Conservation (phyloP, 768 basidiomycete genomes). For the Auriscalpium vulgare region DNA sequence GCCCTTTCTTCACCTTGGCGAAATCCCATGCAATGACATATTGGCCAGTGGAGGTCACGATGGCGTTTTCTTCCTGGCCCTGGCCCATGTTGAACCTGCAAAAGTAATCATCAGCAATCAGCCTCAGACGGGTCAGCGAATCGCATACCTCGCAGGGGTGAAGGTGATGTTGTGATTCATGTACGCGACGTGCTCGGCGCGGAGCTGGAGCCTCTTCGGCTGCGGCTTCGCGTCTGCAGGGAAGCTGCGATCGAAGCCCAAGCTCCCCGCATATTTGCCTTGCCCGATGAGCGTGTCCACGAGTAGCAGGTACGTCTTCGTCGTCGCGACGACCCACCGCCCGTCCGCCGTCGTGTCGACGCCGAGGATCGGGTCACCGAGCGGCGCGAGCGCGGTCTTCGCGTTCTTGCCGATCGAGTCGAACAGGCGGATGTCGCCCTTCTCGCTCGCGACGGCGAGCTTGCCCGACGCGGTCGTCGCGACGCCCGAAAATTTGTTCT, state of each 20-base stretch:
- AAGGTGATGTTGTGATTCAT: constrained; percentile 86
- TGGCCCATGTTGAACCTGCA: constrained; percentile 87
- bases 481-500: constrained; percentile 92
- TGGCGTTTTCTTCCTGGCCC: constrained; percentile 86
- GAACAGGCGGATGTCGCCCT: constrained; percentile 93
- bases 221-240: constrained; percentile 91
- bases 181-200: constrained; percentile 87
- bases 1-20: constrained; percentile 87
- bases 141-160: constrained; percentile 79
- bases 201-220: constrained; percentile 80
- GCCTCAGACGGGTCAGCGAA: background rate
- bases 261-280: constrained; percentile 70
- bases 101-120: background rate
- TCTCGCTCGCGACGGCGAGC: constrained; percentile 90
- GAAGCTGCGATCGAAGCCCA: constrained; percentile 93
- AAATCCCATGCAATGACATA: constrained; percentile 98
- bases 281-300: constrained; percentile 95
- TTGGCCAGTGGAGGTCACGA: constrained; percentile 88
- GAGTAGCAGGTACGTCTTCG: constrained; percentile 85
- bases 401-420: constrained; percentile 98
- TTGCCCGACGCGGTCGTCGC: constrained; percentile 81
- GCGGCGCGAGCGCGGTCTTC: constrained; percentile 91
- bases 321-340: constrained; percentile 92
- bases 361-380: constrained; percentile 93
- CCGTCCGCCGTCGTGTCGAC: constrained; percentile 93